phyloP scores from a whole-genome alignment of 1,139 yeast species.

The Debaryomyces nepalensis region DNA sequence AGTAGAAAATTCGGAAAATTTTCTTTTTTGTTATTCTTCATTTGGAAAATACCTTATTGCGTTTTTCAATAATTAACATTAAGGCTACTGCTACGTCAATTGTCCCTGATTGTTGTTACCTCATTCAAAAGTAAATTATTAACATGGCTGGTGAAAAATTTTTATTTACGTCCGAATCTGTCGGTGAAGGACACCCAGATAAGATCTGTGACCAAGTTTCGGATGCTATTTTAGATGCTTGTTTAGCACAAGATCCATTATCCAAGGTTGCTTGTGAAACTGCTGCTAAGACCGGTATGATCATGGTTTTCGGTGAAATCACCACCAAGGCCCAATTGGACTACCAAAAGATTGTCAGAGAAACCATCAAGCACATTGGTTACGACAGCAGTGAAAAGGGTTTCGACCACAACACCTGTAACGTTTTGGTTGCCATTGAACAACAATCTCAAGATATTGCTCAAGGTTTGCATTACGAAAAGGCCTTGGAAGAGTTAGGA shows the following conservation, averaged over 20 bases:
- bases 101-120: slow-evolving; percentile 3
- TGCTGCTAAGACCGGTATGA: slow-evolving; percentile 98
- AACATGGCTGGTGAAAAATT: slow-evolving; percentile 44
- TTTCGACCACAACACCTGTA: slow-evolving; percentile 98
- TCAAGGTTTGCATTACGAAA: slow-evolving; percentile 97
- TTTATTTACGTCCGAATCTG: slow-evolving; percentile 94
- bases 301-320: slow-evolving; percentile 98
- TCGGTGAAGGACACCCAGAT: slow-evolving; percentile 99
- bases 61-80: slow-evolving; percentile 7
- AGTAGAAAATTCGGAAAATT: slow-evolving; percentile 10
- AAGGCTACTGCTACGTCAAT: not conserved
- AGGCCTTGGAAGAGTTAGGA: slow-evolving; percentile 96
- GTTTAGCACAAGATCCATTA: slow-evolving; percentile 92
- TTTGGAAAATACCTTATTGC: slow-evolving; percentile 9
- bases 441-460: slow-evolving; percentile 99
- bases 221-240: slow-evolving; percentile 97
- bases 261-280: slow-evolving; percentile 99
- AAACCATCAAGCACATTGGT: slow-evolving; percentile 98
- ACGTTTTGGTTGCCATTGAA: slow-evolving; percentile 97
- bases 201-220: slow-evolving; percentile 99
- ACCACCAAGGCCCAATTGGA: slow-evolving; percentile 95
- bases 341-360: slow-evolving; percentile 96
- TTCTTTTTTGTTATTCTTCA: slow-evolving; percentile 1
- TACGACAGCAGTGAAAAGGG: slow-evolving; percentile 96
- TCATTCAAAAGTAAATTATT: slow-evolving; percentile 1